Conservation (phyloP, 2,329 filamentous ascomycete species). For the Epicoccum nigrum region DNA sequence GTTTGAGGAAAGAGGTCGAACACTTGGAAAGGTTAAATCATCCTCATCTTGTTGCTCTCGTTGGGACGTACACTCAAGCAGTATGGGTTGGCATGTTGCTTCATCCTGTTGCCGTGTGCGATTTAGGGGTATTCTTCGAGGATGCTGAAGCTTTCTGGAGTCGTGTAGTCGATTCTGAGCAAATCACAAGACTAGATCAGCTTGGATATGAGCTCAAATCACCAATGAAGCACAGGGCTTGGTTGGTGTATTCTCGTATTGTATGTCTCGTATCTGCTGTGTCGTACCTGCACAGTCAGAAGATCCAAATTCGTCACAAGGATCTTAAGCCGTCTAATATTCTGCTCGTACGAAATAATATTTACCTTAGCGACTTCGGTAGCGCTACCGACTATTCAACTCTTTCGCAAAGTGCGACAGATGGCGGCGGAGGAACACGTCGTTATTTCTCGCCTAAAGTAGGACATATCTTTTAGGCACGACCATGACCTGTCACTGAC, state of each 20-base stretch:
- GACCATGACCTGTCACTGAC: too few relatives aligned
- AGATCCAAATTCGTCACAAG: slow-evolving; percentile 30
- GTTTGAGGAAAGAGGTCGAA: too few relatives aligned
- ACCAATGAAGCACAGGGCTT: background rate
- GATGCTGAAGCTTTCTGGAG: background rate
- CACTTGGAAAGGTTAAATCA: too few relatives aligned
- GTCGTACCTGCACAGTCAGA: slow-evolving; percentile 27
- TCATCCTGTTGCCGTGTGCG: background rate
- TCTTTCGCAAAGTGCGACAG: slow-evolving; percentile 28
- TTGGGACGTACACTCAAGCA: background rate
- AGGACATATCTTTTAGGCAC: too few relatives aligned
- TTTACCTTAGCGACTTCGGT: slow-evolving; percentile 34
- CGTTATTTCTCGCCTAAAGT: slow-evolving; percentile 31
- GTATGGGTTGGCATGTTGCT: background rate
- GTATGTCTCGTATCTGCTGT: slow-evolving; percentile 27
- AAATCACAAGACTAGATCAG: background rate
- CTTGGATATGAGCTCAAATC: background rate
- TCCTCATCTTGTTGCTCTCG: too few relatives aligned
- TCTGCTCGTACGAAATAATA: slow-evolving; percentile 13
- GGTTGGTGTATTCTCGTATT: slow-evolving; percentile 20
- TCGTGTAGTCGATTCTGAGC: background rate
- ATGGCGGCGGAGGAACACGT: slow-evolving; percentile 27
- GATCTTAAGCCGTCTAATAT: slow-evolving; percentile 32
- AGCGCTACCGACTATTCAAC: slow-evolving; percentile 31
- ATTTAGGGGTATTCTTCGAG: background rate